Evolutionary conservation across 805 yeast genomes (phyloP).

Genomic region (Candida corydali): DNA sequence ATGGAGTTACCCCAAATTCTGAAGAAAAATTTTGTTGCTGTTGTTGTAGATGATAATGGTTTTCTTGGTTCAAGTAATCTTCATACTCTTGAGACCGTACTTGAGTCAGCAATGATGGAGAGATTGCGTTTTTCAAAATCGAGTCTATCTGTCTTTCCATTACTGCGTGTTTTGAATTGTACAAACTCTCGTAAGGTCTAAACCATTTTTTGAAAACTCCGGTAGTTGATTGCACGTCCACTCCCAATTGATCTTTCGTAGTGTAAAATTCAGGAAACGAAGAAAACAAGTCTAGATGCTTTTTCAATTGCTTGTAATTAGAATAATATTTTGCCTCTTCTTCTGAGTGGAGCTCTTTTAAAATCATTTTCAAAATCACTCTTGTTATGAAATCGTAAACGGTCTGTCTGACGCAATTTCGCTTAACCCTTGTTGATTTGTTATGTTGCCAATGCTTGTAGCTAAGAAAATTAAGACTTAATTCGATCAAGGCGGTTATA

Average conservation of each 20-base stretch:
- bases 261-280: conserved; percentile 4
- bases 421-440: conserved; percentile 1
- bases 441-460: neutral
- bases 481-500: conserved; percentile 20
- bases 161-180: neutral
- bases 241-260: neutral
- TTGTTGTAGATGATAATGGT: neutral
- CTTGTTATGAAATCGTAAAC: conserved; percentile 6
- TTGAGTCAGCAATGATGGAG: conserved; percentile 3
- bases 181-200: conserved; percentile 2
- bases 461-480: conserved; percentile 7
- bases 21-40: conserved; percentile 2
- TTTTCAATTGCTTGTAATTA: conserved; percentile 3
- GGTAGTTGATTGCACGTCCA: neutral
- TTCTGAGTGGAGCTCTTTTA: neutral
- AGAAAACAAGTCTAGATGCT: conserved; percentile 1
- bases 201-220: conserved; percentile 7
- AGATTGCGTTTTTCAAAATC: conserved; percentile 4
- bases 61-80: conserved; percentile 1
- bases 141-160: conserved; percentile 5
- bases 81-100: conserved; percentile 6
- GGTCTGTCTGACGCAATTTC: conserved; percentile 5
- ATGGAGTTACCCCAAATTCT: neutral
- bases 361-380: conserved; percentile 19
- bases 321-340: neutral